Conservation (phyloP, 2,329 filamentous ascomycete genomes). For the Juglanconis juglandina region DNA sequence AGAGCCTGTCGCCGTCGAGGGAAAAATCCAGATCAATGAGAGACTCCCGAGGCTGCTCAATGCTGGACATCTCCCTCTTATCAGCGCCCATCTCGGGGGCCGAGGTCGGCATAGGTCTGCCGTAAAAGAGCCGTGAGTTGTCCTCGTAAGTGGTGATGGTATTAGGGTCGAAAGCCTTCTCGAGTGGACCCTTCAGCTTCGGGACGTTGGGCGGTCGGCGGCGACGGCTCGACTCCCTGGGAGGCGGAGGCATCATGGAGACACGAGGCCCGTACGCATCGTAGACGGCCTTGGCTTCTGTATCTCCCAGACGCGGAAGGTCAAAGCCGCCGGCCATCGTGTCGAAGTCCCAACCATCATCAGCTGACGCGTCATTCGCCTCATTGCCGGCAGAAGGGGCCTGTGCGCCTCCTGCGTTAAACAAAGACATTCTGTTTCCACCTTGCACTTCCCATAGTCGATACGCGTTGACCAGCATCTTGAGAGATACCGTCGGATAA, state of each 20-base stretch:
- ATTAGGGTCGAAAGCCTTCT: constrained; percentile 65
- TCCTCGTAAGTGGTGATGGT: constrained; percentile 63
- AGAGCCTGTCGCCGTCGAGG: constrained; percentile 52
- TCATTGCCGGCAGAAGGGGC: constrained; percentile 41
- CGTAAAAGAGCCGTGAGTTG: constrained; percentile 60
- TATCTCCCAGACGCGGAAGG: constrained; percentile 49
- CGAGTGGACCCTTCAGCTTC: constrained; percentile 55
- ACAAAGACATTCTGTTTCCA: constrained; percentile 65
- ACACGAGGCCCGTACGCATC: constrained; percentile 55
- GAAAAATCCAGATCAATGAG: constrained; percentile 46
- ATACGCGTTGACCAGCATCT: constrained; percentile 67
- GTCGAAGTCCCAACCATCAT: constrained; percentile 66
- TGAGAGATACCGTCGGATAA: constrained; percentile 63
- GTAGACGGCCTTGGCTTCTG: constrained; percentile 56
- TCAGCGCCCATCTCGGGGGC: constrained; percentile 13
- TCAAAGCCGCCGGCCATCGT: constrained; percentile 62
- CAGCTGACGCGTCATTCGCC: constrained; percentile 28
- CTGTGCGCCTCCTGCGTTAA: constrained; percentile 57
- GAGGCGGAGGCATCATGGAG: constrained; percentile 40
- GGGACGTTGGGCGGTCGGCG: constrained; percentile 57
- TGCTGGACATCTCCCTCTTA: neutral
- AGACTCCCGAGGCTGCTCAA: constrained; percentile 44
- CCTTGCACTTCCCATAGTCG: constrained; percentile 73
- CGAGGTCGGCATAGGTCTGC: constrained; percentile 30
- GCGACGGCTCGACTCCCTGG: constrained; percentile 49